These are phyloP conservation scores for Tuber borchii DNA, from an alignment of 495 filamentous ascomycete species.

Conservation along the genomic window DNA sequence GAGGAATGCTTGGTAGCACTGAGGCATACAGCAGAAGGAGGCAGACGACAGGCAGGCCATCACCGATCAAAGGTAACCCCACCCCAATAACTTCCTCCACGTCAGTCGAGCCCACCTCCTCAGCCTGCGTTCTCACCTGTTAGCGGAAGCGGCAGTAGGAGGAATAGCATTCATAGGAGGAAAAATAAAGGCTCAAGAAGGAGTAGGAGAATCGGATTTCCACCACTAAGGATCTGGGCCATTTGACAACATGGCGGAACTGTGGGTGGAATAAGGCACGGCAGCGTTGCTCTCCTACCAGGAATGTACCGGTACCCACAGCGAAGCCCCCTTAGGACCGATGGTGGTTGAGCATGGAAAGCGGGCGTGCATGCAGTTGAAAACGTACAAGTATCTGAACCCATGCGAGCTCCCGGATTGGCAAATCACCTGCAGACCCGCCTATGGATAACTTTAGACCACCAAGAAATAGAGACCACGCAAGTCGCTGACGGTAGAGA, in stretches of 20 bases:
- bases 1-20: not conserved
- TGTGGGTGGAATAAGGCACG: not conserved
- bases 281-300: not conserved
- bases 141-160: not conserved
- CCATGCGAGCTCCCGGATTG: not conserved
- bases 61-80: conserved; percentile 3
- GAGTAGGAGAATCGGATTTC: conserved; percentile 1
- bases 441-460: not conserved
- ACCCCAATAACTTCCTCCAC: conserved; percentile 3
- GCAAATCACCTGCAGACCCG: not conserved
- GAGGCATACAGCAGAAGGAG: not conserved
- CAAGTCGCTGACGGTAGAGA: not conserved
- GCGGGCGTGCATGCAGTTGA: not conserved
- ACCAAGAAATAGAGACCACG: conserved; percentile 3
- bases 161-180: conserved; percentile 2
- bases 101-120: conserved; percentile 5
- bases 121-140: not conserved
- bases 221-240: not conserved
- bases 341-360: conserved; percentile 1
- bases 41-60: not conserved
- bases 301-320: not conserved
- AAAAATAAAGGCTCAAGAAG: not conserved
- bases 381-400: conserved; percentile 4
- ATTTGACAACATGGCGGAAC: not conserved
- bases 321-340: not conserved